Base-by-base conservation (phyloP, 306 rosid genomes). In the Abrus precatorius region DNA sequence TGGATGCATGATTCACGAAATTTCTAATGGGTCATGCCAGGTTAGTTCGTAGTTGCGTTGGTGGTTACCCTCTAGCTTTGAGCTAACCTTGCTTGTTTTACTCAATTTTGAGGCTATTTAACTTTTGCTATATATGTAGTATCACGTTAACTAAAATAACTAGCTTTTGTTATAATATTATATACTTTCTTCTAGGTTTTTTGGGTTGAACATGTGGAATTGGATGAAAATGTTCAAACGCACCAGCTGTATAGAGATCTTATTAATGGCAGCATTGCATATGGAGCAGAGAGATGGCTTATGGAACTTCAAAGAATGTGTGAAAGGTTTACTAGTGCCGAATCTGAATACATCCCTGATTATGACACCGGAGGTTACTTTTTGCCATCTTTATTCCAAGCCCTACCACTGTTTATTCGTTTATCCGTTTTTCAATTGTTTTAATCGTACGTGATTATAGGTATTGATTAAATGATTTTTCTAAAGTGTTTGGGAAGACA, bases 161-260 rank as follows among this genome's bases (percentile, higher is more conserved):
- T 29, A 56, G 7, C 13, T 27, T 8, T 5, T 33, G 4, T 2
- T 63, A 11, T 75, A 40, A 29, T 2, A 30, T 40, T 59, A 13
- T 60, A 28, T 67, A 32, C 11, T 33, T 55, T 34, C 7, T 72
- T 76, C 8, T 61, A 94, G 98, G 74, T 94, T 52, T 87, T 89
- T 5, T 92, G 98, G 97, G 77, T 91, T 9, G 98, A 94, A 63
- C 97, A 92, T 76, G 93, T 92, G 9, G 88, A 87, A 69, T 93
- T 92, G 41, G 97, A 91, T 62, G 91, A 89, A 4, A 86, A 67
- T 65, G 45, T 61, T 13, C 86, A 83, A 49, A 59, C 83, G 1
- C 93, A 89, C 66, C 32, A 59, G 14, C 82, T 89, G 1, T 94
- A 79, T 27, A 84, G 89, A 69, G 89, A 88, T 74, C 72, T 91